Conservation (phyloP, 2,329 filamentous ascomycete genomes). For the Acrocalymma vagum region DNA sequence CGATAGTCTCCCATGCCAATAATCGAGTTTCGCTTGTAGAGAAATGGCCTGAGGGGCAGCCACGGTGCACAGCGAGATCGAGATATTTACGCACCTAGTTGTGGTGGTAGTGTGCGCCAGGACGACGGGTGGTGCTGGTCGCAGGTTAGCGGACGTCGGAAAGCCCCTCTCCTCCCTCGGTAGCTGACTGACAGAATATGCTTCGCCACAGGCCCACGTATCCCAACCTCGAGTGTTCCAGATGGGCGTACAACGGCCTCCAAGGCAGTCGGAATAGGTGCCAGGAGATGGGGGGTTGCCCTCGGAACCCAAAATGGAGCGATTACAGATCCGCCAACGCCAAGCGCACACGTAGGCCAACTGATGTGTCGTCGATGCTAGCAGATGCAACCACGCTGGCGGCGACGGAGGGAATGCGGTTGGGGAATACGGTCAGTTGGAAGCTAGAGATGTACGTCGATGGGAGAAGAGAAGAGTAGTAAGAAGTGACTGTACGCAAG, state of each 20-base stretch:
- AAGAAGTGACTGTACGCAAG: slow-evolving; percentile 25
- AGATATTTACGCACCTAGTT: slow-evolving; percentile 41
- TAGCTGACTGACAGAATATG: slow-evolving; percentile 33
- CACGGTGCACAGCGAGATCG: slow-evolving; percentile 9
- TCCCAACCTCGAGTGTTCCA: slow-evolving; percentile 17
- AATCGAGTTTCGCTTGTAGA: neutral
- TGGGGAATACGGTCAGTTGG: slow-evolving; percentile 8
- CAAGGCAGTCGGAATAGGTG: slow-evolving; percentile 18
- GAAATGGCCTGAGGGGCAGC: too few relatives aligned
- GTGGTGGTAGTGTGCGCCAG: slow-evolving; percentile 34
- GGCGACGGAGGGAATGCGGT: slow-evolving; percentile 18
- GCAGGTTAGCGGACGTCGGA: slow-evolving; percentile 40
- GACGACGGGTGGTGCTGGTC: slow-evolving; percentile 38
- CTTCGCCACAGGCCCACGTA: slow-evolving; percentile 14
- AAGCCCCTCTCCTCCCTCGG: slow-evolving; percentile 37
- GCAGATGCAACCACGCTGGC: slow-evolving; percentile 28
- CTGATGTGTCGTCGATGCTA: slow-evolving; percentile 42
- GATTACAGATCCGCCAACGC: slow-evolving; percentile 42
- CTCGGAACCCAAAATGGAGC: slow-evolving; percentile 36
- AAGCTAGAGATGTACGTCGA: slow-evolving; percentile 15
- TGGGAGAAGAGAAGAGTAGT: slow-evolving; percentile 13
- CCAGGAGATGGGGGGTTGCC: slow-evolving; percentile 24
- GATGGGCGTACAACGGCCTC: slow-evolving; percentile 11
- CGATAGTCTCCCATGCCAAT: slow-evolving; percentile 2
- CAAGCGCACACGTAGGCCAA: slow-evolving; percentile 45